Conservation (phyloP, 2,329 filamentous ascomycete genomes). For the Botrytis elliptica region DNA sequence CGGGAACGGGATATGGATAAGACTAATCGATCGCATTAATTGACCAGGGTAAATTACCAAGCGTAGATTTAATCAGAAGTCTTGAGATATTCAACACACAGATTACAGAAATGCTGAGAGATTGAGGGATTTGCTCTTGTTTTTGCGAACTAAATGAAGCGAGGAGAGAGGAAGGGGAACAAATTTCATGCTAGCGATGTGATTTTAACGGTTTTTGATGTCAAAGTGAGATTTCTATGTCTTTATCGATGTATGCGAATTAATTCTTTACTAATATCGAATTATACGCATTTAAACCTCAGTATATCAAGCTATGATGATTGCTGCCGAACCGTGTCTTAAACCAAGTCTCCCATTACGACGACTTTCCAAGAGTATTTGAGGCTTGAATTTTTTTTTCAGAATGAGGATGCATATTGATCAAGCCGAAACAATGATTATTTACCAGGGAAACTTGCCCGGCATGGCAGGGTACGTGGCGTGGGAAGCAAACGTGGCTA, state of each 20-base stretch:
- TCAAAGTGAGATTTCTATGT: background rate
- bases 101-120: background rate
- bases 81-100: background rate
- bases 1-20: fast-evolving
- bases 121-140: background rate
- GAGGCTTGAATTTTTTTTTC: background rate
- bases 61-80: background rate
- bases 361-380: background rate
- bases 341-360: background rate
- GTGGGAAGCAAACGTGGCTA: background rate
- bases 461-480: background rate
- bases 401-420: background rate
- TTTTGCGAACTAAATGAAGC: background rate
- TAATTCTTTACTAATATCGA: background rate
- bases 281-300: background rate
- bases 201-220: background rate
- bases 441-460: background rate
- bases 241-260: background rate
- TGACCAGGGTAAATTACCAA: background rate
- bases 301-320: background rate
- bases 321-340: background rate
- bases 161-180: background rate
- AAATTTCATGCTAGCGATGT: background rate
- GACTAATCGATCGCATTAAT: background rate
- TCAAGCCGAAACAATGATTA: background rate